phyloP scores from a whole-genome alignment of 1,139 yeast species.

The Meyerozyma sp. region DNA sequence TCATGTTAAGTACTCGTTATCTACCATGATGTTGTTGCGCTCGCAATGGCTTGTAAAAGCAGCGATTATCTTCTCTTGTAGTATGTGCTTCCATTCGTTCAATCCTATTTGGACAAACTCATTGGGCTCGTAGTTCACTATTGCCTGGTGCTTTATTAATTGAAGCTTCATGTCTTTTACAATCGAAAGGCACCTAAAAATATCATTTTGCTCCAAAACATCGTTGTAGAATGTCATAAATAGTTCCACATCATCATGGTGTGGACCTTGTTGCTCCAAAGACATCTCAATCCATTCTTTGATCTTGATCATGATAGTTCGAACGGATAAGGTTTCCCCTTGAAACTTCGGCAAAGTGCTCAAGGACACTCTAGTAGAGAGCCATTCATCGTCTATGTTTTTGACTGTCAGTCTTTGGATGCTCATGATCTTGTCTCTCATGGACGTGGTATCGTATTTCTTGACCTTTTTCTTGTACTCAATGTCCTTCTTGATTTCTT shows the following conservation, averaged over 20 bases:
- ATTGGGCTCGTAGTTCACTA: slow-evolving; percentile 6
- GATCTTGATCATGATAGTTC: slow-evolving; percentile 32
- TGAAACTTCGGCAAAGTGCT: slow-evolving; percentile 28
- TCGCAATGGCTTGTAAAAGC: background rate
- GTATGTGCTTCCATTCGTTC: slow-evolving; percentile 7
- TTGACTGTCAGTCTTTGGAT: slow-evolving; percentile 11
- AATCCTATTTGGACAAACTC: slow-evolving; percentile 21
- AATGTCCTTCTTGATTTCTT: slow-evolving; percentile 38
- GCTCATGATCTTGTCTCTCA: slow-evolving; percentile 26
- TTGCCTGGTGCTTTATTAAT: slow-evolving; percentile 12
- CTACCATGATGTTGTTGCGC: background rate
- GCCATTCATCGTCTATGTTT: slow-evolving; percentile 23
- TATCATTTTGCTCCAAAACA: slow-evolving; percentile 15
- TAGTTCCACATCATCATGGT: slow-evolving; percentile 45
- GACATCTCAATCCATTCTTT: slow-evolving; percentile 47
- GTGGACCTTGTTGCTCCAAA: slow-evolving; percentile 49
- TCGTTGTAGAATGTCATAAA: slow-evolving; percentile 25
- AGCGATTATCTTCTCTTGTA: background rate
- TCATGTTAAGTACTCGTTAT: background rate
- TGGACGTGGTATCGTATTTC: slow-evolving; percentile 22
- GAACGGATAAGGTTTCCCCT: slow-evolving; percentile 23
- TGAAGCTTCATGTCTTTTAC: slow-evolving; percentile 14
- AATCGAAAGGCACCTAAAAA: slow-evolving; percentile 19
- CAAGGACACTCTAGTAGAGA: slow-evolving; percentile 16
- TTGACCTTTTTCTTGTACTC: slow-evolving; percentile 23